phyloP scores from a whole-genome alignment of 192 early-diverging fungal species.

The Coemansia sp. region DNA sequence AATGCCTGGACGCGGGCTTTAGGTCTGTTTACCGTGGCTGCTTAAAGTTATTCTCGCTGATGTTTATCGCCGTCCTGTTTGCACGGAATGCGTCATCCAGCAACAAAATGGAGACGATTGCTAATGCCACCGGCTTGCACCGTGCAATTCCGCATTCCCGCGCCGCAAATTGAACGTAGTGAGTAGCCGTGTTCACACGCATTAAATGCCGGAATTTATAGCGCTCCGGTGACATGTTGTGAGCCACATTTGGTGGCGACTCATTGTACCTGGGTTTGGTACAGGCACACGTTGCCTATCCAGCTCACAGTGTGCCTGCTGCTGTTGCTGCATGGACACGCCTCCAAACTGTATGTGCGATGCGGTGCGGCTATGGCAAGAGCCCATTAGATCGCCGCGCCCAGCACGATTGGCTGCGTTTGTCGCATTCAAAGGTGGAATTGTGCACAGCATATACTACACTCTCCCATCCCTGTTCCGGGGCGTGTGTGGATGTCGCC shows the following conservation, averaged over 20 bases:
- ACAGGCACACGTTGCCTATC: neutral
- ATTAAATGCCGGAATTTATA: neutral
- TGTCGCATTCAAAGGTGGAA: neutral
- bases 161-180: neutral
- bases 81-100: too few species aligned
- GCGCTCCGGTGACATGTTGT: neutral
- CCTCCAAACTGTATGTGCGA: neutral
- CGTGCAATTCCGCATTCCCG: neutral
- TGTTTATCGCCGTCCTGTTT: neutral
- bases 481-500: too few species aligned
- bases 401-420: neutral
- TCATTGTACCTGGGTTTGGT: neutral
- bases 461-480: neutral
- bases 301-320: neutral
- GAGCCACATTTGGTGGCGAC: conserved; percentile 1
- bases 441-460: neutral
- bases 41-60: neutral
- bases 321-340: neutral
- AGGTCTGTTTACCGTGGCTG: neutral
- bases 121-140: neutral
- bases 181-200: neutral
- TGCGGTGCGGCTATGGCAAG: too few species aligned
- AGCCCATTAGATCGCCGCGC: neutral
- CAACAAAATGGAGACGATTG: neutral
- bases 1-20: too few species aligned